phyloP scores from a whole-genome alignment of 306 rosid species.

The Sophora flavescens region DNA sequence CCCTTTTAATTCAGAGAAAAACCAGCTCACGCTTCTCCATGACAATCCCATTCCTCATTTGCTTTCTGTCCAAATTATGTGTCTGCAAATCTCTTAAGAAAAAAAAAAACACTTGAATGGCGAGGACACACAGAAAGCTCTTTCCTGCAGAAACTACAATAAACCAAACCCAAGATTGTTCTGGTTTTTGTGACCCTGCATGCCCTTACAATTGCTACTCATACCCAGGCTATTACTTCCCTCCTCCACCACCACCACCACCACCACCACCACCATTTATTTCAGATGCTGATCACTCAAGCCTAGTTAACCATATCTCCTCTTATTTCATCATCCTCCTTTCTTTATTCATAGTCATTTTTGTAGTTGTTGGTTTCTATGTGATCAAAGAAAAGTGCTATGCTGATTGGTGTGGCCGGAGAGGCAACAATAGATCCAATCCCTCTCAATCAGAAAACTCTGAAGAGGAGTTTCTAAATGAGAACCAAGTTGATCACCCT shows the following conservation, averaged over 20 bases:
- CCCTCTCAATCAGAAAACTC: conserved; percentile 41
- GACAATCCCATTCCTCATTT: conserved; percentile 44
- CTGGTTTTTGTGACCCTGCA: conserved; percentile 58
- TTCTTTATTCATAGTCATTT: conserved; percentile 50
- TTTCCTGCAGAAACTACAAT: conserved; percentile 52
- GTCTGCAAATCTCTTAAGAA: conserved; percentile 30
- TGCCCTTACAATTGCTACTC: conserved; percentile 63
- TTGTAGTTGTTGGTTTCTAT: conserved; percentile 59
- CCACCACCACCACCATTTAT: conserved; percentile 52
- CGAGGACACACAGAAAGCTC: conserved; percentile 68
- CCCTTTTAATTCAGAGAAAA: conserved; percentile 58
- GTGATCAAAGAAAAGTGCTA: conserved; percentile 61
- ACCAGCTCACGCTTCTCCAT: conserved; percentile 32
- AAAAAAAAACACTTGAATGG: conserved; percentile 47
- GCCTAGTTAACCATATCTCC: conserved; percentile 47
- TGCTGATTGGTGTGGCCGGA: conserved; percentile 47
- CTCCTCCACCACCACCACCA: conserved; percentile 58
- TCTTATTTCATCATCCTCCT: conserved; percentile 57
- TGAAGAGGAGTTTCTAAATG: conserved; percentile 57
- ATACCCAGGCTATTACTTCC: conserved; percentile 51
- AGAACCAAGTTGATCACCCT: conserved; percentile 67
- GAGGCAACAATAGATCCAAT: conserved; percentile 26
- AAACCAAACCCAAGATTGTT: conserved; percentile 62
- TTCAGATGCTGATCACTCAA: conserved; percentile 26
- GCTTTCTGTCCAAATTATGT: conserved; percentile 13